Evolutionary conservation across 2,329 filamentous ascomycete genomes (phyloP).

Genomic region (Colletotrichum plurivorum): DNA sequence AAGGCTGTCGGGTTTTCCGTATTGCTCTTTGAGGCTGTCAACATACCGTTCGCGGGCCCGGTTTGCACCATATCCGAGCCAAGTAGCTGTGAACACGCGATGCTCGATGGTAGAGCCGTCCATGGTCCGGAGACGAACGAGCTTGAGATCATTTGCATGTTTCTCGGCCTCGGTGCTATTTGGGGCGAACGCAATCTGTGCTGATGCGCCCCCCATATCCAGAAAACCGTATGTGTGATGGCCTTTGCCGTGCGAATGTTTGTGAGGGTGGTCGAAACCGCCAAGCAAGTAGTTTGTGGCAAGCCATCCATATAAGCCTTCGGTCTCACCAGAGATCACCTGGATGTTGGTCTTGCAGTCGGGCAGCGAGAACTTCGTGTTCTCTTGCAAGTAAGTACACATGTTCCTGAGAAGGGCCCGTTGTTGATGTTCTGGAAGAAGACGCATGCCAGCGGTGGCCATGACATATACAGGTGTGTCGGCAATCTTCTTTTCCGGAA

Average conservation of each 20-base stretch:
- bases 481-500: slow-evolving; percentile 81
- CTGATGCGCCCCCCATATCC: slow-evolving; percentile 98
- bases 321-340: slow-evolving; percentile 95
- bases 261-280: slow-evolving; percentile 83
- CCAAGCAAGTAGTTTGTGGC: slow-evolving; percentile 96
- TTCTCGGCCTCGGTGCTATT: slow-evolving; percentile 91
- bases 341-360: slow-evolving; percentile 92
- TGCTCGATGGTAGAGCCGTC: slow-evolving; percentile 85
- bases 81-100: slow-evolving; percentile 94
- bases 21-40: slow-evolving; percentile 79
- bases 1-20: slow-evolving; percentile 66
- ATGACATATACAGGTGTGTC: slow-evolving; percentile 95
- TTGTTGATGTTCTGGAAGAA: slow-evolving; percentile 82
- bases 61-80: slow-evolving; percentile 97
- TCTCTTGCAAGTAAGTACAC: slow-evolving; percentile 83
- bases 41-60: slow-evolving; percentile 90
- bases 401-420: slow-evolving; percentile 80
- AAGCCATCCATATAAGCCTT: slow-evolving; percentile 97
- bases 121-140: slow-evolving; percentile 87
- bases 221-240: slow-evolving; percentile 98
- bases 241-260: slow-evolving; percentile 85
- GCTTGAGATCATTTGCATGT: slow-evolving; percentile 89
- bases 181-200: slow-evolving; percentile 97
- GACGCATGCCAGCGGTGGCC: slow-evolving; percentile 94
- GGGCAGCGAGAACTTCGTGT: slow-evolving; percentile 87